A percentile compares a stretch with the other conserved stretches of the same genome.
Conservation (phyloP, 2,329 filamentous ascomycete species). For the Cladophialophora immunda region DNA sequence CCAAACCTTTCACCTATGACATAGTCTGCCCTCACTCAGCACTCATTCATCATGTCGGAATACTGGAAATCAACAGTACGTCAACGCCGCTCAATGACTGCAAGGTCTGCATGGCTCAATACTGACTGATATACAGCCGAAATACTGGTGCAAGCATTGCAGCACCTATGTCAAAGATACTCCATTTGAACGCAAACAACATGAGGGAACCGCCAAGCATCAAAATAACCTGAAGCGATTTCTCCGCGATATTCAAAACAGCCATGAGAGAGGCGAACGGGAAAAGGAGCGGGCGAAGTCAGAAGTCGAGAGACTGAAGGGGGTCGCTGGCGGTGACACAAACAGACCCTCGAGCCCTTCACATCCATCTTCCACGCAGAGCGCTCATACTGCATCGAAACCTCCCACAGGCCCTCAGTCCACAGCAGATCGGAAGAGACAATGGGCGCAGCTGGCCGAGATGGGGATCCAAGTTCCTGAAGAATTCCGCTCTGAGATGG, state of each 20-base stretch:
- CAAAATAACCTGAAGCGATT: conserved; percentile 88
- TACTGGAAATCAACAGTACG: conserved; percentile 93
- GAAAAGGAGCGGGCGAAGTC: conserved; percentile 83
- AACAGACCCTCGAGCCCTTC: conserved; percentile 48
- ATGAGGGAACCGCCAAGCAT: conserved; percentile 86
- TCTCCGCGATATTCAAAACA: conserved; percentile 85
- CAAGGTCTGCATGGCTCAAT: conserved; percentile 1
- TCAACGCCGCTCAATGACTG: background rate
- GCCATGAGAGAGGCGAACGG: conserved; percentile 79
- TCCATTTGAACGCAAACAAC: conserved; percentile 85
- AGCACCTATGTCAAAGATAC: conserved; percentile 90
- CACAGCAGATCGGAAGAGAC: conserved; percentile 76
- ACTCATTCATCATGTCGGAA: conserved; percentile 75
- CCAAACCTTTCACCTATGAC: conserved; percentile 27
- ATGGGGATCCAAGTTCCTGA: conserved; percentile 87
- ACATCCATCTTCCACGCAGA: conserved; percentile 42
- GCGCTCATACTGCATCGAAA: conserved; percentile 44
- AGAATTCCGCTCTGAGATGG: conserved; percentile 79
- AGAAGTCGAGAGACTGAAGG: conserved; percentile 86
- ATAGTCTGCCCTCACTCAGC: conserved; percentile 20
- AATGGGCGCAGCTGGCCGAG: conserved; percentile 86
- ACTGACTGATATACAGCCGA: conserved; percentile 64
- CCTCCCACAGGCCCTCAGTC: conserved; percentile 49
- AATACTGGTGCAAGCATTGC: conserved; percentile 99
- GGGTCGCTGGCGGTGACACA: conserved; percentile 63